phyloP scores from a whole-genome alignment of 805 yeast genomes.

The Kodamaea jinghongensis region DNA sequence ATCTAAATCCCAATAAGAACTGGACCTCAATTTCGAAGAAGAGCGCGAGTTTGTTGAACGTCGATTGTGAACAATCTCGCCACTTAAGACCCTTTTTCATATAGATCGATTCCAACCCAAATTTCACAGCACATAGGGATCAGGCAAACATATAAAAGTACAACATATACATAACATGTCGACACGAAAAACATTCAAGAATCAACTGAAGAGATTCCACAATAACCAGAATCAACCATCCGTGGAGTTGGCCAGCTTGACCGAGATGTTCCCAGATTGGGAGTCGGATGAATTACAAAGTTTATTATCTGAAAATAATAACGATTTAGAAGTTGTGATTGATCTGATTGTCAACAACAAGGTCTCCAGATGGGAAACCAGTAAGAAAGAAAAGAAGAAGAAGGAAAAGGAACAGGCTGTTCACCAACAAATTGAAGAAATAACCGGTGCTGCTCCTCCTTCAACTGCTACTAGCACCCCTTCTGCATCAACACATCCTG shows the following conservation, averaged over 20 bases:
- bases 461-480: slow-evolving; percentile 1
- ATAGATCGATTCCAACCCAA: not conserved
- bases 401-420: slow-evolving; percentile 34
- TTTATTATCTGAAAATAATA: slow-evolving; percentile 68
- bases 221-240: slow-evolving; percentile 20
- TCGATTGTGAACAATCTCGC: slow-evolving; percentile 4
- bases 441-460: slow-evolving; percentile 1
- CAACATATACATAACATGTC: slow-evolving; percentile 20
- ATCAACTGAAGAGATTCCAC: slow-evolving; percentile 44
- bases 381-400: slow-evolving; percentile 61
- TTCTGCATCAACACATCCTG: slow-evolving; percentile 7
- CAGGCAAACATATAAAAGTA: slow-evolving; percentile 1
- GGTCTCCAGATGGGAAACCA: slow-evolving; percentile 93
- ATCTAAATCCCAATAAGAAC: not conserved
- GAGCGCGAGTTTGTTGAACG: slow-evolving; percentile 5
- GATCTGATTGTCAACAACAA: slow-evolving; percentile 88
- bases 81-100: slow-evolving; percentile 2
- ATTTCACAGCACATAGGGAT: slow-evolving; percentile 2
- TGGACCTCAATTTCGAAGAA: slow-evolving; percentile 6
- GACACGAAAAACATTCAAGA: slow-evolving; percentile 43
- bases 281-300: slow-evolving; percentile 75
- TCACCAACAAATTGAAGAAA: slow-evolving; percentile 9
- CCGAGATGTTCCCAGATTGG: slow-evolving; percentile 96
- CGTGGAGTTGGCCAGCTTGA: slow-evolving; percentile 51
- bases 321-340: slow-evolving; percentile 75